Conservation (phyloP, 2,329 filamentous ascomycete species). For the Fusarium graminum region DNA sequence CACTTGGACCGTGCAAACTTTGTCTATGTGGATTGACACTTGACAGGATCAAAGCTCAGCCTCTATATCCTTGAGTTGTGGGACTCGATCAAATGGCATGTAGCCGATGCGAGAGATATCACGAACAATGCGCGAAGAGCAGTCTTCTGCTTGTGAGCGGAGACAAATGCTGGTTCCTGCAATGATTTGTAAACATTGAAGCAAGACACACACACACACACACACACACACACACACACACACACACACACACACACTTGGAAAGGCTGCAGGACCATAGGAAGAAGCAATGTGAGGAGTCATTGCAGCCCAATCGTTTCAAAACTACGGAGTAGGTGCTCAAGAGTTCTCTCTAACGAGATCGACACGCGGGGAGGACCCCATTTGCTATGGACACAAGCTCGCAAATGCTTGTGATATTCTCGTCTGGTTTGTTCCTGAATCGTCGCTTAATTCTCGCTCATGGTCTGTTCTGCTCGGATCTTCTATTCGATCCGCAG, state of each 20-base stretch:
- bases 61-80: slow-evolving; percentile 9
- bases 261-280: background rate
- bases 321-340: slow-evolving; percentile 26
- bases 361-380: slow-evolving; percentile 40
- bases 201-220: slow-evolving; percentile 9
- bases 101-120: slow-evolving; percentile 26
- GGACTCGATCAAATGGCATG: slow-evolving; percentile 26
- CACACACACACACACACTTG: slow-evolving; percentile 4
- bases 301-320: slow-evolving; percentile 23
- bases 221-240: slow-evolving; percentile 2
- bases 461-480: background rate
- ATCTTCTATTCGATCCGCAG: slow-evolving; percentile 28
- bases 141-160: slow-evolving; percentile 4
- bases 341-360: slow-evolving; percentile 22
- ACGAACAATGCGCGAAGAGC: slow-evolving; percentile 1
- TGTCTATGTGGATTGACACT: slow-evolving; percentile 13
- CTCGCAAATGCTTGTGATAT: slow-evolving; percentile 23
- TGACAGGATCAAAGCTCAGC: slow-evolving; percentile 19
- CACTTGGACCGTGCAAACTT: slow-evolving; percentile 18
- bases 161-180: slow-evolving; percentile 12
- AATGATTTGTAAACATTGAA: slow-evolving; percentile 6
- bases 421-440: slow-evolving; percentile 16
- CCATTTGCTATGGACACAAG: slow-evolving; percentile 35
- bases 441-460: slow-evolving; percentile 3
- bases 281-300: background rate